phyloP scores from a whole-genome alignment of 2,329 filamentous ascomycete species.

The Diaporthe helianthi region DNA sequence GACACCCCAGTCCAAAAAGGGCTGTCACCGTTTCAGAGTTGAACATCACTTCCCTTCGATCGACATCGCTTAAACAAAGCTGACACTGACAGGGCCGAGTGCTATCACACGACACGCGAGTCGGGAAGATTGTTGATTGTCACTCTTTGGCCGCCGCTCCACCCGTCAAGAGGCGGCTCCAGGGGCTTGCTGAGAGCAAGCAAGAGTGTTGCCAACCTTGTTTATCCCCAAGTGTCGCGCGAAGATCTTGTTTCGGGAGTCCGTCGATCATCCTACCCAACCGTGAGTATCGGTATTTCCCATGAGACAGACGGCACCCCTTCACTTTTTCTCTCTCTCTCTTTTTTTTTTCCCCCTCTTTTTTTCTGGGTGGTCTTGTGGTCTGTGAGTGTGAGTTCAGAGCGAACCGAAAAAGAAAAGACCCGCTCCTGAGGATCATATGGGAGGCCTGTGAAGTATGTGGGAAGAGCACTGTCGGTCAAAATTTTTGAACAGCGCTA shows the following conservation, averaged over 20 bases:
- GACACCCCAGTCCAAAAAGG: not conserved
- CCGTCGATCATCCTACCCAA: constrained; percentile 15
- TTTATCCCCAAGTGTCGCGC: not conserved
- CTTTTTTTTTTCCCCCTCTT: too few species aligned
- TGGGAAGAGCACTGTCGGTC: not conserved
- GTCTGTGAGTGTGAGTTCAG: not conserved
- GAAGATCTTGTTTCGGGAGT: constrained; percentile 14
- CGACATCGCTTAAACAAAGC: not conserved
- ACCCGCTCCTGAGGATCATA: not conserved
- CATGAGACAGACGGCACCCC: not conserved
- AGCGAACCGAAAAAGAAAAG: not conserved
- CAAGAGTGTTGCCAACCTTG: not conserved
- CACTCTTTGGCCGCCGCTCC: not conserved
- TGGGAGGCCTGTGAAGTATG: not conserved
- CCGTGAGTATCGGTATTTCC: not conserved
- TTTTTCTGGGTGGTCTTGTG: too few species aligned
- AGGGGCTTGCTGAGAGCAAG: not conserved
- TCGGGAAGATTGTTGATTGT: constrained; percentile 2
- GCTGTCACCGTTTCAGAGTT: constrained; percentile 12
- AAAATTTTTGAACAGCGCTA: not conserved
- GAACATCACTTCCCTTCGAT: not conserved
- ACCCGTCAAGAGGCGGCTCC: too few species aligned
- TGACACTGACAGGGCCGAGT: not conserved
- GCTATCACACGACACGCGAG: not conserved
- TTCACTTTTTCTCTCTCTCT: too few species aligned